These are phyloP conservation scores for Saussurea involucrata DNA, from an alignment of 129 eudicot genomes.

Conservation along the genomic window DNA sequence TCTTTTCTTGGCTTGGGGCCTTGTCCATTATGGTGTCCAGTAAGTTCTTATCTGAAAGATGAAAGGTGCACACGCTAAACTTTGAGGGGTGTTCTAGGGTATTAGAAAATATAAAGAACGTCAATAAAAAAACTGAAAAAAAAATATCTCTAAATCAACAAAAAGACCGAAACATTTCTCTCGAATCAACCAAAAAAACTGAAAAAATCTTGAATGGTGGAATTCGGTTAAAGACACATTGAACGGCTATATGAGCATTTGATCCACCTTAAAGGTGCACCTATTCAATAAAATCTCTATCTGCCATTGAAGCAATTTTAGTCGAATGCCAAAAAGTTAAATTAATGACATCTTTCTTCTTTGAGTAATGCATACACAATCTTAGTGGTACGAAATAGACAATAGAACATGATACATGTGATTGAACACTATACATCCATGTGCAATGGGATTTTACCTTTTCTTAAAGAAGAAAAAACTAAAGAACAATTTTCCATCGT, in stretches of 20 bases:
- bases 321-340: background rate
- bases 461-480: background rate
- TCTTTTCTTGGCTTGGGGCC: background rate
- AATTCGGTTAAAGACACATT: too few relatives aligned
- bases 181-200: too few relatives aligned
- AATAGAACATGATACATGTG: background rate
- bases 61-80: too few relatives aligned
- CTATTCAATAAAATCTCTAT: too few relatives aligned
- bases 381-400: background rate
- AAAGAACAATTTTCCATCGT: background rate
- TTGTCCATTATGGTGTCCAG: background rate
- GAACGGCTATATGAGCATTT: too few relatives aligned
- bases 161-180: too few relatives aligned
- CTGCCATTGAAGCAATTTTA: background rate
- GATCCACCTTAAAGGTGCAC: background rate
- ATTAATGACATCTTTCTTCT: background rate
- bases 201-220: too few relatives aligned
- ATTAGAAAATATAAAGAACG: too few relatives aligned
- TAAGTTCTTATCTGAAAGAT: too few relatives aligned
- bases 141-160: too few relatives aligned
- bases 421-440: background rate
- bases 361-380: background rate
- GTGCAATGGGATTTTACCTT: background rate
- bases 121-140: too few relatives aligned
- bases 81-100: too few relatives aligned